Percentiles rank a stretch among this genome's conserved stretches.
phyloP scores from a whole-genome alignment of 768 basidiomycete species.

The Russula foetens region DNA sequence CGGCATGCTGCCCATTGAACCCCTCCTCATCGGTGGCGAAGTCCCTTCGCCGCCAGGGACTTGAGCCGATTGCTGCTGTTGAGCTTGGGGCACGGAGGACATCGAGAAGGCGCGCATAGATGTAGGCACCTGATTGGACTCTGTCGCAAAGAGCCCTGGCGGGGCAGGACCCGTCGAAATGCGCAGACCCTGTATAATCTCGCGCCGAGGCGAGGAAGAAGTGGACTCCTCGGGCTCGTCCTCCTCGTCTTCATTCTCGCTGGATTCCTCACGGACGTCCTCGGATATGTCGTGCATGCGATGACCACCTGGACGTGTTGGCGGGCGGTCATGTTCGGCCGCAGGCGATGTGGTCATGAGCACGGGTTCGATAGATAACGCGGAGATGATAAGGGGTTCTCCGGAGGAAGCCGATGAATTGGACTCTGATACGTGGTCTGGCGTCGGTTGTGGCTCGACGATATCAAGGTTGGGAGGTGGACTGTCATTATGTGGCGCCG shows the following conservation, averaged over 20 bases:
- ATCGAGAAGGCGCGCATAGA: constrained; percentile 24
- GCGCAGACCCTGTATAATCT: constrained; percentile 45
- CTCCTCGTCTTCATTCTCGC: constrained; percentile 6
- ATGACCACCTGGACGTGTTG: constrained; percentile 34
- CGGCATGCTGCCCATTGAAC: constrained; percentile 6
- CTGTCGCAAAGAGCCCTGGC: constrained; percentile 15
- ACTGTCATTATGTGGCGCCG: not conserved
- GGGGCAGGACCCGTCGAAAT: constrained; percentile 40
- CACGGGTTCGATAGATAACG: constrained; percentile 46
- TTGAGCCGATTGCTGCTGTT: not conserved
- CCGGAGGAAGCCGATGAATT: not conserved
- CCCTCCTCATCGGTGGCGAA: not conserved
- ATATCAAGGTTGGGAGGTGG: not conserved
- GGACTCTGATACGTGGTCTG: constrained; percentile 7
- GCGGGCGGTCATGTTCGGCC: constrained; percentile 20
- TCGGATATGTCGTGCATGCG: constrained; percentile 25
- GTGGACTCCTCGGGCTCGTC: not conserved
- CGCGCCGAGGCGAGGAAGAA: not conserved
- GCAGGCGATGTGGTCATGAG: constrained; percentile 29
- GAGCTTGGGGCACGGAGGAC: constrained; percentile 6
- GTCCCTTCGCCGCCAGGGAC: not conserved
- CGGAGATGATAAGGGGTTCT: not conserved
- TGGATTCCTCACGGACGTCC: constrained; percentile 11
- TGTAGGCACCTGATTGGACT: not conserved
- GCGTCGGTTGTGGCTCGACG: not conserved